Base-by-base conservation (phyloP, 2,329 filamentous ascomycete genomes). In the Alternaria dauci region DNA sequence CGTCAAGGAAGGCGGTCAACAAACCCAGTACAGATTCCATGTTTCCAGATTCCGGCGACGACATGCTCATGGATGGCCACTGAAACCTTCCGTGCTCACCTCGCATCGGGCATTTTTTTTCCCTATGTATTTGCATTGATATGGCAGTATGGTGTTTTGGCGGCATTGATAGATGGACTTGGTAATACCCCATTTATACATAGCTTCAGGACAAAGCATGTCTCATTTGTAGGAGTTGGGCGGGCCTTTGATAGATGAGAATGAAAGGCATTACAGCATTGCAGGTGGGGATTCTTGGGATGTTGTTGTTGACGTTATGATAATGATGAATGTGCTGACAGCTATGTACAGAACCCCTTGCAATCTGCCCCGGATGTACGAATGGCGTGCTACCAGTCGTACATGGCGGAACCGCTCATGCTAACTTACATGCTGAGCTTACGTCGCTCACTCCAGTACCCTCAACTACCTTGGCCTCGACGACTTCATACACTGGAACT, bases 401-500 rank as follows among this genome's bases (percentile, higher is more conserved):
- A 42, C 39, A 23, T 23, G 2, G 28, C 1, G 23, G 16, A 23
- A 8, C 8, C 30, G 25, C 34, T 54, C 23, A 58, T 28, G 25
- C 38, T 34, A 59, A 18, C 57, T 26, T 57, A 32, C 61, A 61
- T 8, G 76, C 78, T 18, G 67, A 66, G 25, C 73, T 77, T 4
- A 85, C 77, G 67, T 85, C 84, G 6, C 81, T 79, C 1, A 86
- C 85, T 0, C 86, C 86, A 14, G 71, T 76, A 0, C 86, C 86
- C 65, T 86, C 82, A 0, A 86, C 83, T 2, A 88, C 77, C 75
- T 85, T 87, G 1, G 82, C 86, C 32, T 82, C 78, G 3, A 89
- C 76, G 39, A 89, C 73, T 57, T 84, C 83, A 66, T 85, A 88
- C 2, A 88, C 73, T 0, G 87, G 87, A 5, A 90, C 78, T 63